Conservation (phyloP, 805 yeast genomes). For the Candida hungchunana region DNA sequence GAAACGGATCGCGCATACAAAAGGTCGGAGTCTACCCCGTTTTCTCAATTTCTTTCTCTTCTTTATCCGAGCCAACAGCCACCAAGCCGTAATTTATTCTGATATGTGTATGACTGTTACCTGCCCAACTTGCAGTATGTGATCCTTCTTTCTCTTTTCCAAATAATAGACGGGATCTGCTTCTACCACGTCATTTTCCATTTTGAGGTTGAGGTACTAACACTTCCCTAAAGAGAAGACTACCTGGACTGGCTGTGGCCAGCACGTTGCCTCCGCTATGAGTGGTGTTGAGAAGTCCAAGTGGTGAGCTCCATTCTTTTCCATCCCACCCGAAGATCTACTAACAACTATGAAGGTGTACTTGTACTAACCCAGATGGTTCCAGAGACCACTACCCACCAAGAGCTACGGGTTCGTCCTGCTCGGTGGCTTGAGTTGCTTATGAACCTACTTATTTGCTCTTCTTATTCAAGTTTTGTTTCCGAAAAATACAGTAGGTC, state of each 20-base stretch:
- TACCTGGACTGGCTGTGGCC: conserved; percentile 21
- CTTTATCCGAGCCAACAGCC: too few relatives aligned
- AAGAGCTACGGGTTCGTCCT: too few relatives aligned
- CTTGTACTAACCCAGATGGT: neutral
- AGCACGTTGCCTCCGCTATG: conserved; percentile 20
- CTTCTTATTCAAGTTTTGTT: too few relatives aligned
- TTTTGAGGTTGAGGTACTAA: conserved; percentile 4
- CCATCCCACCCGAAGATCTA: neutral
- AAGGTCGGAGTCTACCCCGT: too few relatives aligned
- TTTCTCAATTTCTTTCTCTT: too few relatives aligned
- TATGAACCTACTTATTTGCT: too few relatives aligned
- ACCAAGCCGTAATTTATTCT: neutral
- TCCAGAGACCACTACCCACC: conserved; percentile 18
- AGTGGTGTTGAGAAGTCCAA: conserved; percentile 8
- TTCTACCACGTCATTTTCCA: too few relatives aligned
- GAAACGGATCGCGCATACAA: too few relatives aligned
- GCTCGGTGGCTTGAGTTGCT: too few relatives aligned
- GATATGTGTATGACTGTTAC: conserved; percentile 17
- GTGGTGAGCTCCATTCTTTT: conserved; percentile 12
- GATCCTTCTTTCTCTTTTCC: too few relatives aligned
- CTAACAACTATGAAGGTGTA: conserved; percentile 12
- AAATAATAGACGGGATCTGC: too few relatives aligned
- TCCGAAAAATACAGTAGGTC: too few relatives aligned
- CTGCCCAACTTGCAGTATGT: conserved; percentile 19
- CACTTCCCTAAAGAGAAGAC: conserved; percentile 12